These are phyloP conservation scores for Talaromyces trachyspermus DNA, from an alignment of 495 filamentous ascomycete genomes.

Conservation along the genomic window DNA sequence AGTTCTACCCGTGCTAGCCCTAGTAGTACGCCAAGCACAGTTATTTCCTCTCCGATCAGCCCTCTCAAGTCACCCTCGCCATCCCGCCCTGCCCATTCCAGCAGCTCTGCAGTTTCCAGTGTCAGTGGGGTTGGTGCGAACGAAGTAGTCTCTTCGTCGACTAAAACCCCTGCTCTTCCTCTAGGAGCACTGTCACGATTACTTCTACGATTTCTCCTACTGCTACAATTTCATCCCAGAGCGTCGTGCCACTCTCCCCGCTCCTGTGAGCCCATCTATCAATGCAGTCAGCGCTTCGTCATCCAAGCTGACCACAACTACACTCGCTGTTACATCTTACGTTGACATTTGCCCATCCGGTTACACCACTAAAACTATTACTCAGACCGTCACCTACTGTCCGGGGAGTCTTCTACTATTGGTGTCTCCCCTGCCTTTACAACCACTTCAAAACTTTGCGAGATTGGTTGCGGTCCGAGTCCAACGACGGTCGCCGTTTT, in stretches of 20 bases:
- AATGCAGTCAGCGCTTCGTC: not conserved
- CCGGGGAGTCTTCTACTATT: not conserved
- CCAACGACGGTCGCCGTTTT: conserved; percentile 5
- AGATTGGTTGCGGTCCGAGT: not conserved
- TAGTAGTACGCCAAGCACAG: no score
- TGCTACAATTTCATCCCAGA: conserved; percentile 4
- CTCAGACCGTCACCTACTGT: conserved; percentile 8
- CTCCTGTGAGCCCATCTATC: not conserved
- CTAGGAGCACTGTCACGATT: not conserved
- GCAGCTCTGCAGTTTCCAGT: no score
- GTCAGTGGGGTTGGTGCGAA: no score
- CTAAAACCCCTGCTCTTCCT: no score
- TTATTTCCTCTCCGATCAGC: no score
- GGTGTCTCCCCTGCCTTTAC: conserved; percentile 4
- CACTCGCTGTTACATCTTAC: conserved; percentile 3
- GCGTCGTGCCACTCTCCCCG: not conserved
- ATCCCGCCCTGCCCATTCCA: no score
- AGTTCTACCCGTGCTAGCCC: no score
- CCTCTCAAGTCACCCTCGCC: no score
- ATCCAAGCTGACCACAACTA: conserved; percentile 7
- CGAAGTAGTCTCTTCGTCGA: no score
- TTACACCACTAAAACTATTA: conserved; percentile 5
- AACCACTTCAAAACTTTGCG: conserved; percentile 5
- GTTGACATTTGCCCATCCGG: conserved; percentile 6
- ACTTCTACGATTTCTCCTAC: not conserved